Conservation (phyloP, 2,329 filamentous ascomycete species). For the Penicillium sp. region DNA sequence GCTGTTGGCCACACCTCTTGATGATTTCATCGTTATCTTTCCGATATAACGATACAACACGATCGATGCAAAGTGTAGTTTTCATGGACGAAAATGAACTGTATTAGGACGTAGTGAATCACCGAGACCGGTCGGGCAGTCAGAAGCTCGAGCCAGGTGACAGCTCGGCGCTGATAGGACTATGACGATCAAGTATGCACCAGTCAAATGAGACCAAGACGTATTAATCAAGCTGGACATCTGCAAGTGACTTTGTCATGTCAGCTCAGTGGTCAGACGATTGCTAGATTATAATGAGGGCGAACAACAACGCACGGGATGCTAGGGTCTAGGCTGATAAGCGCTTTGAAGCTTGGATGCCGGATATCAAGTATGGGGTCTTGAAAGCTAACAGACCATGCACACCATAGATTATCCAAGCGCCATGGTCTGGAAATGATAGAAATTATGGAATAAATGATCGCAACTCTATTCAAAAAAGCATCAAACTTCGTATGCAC, state of each 20-base stretch:
- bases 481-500: not conserved
- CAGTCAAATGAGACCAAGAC: slow-evolving; percentile 6
- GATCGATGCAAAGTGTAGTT: not conserved
- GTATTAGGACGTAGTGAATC: slow-evolving; percentile 9
- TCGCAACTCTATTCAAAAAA: not conserved
- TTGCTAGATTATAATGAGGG: not conserved
- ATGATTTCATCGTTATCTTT: slow-evolving; percentile 32
- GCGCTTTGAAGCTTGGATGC: slow-evolving; percentile 9
- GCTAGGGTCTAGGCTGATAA: slow-evolving; percentile 11
- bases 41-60: slow-evolving; percentile 5
- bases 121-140: slow-evolving; percentile 9
- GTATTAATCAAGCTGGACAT: slow-evolving; percentile 13
- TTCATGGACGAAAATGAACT: slow-evolving; percentile 2
- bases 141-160: slow-evolving; percentile 22
- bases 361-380: not conserved
- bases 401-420: not conserved
- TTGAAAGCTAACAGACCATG: slow-evolving; percentile 1
- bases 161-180: slow-evolving; percentile 20
- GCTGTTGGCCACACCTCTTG: slow-evolving; percentile 44
- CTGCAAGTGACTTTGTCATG: slow-evolving; percentile 18
- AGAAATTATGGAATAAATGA: not conserved
- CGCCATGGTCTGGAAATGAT: not conserved
- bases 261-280: slow-evolving; percentile 16
- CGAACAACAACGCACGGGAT: slow-evolving; percentile 6
- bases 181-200: slow-evolving; percentile 13